phyloP scores from a whole-genome alignment of 2,329 filamentous ascomycete species.

The Simplicillium aogashimaense region DNA sequence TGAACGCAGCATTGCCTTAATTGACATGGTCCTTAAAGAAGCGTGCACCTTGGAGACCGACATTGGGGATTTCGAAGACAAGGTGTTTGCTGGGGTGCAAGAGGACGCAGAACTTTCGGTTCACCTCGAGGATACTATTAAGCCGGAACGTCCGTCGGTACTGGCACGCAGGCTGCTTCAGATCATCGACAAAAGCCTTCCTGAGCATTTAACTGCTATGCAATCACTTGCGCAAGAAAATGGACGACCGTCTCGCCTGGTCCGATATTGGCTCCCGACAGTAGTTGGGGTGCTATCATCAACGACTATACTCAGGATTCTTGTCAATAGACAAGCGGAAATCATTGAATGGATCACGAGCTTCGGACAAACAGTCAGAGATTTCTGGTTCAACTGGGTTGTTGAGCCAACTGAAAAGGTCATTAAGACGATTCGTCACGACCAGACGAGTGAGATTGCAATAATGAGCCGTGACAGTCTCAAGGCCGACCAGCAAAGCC shows the following conservation, averaged over 20 bases:
- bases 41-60: constrained; percentile 53
- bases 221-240: constrained; percentile 48
- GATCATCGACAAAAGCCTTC: constrained; percentile 60
- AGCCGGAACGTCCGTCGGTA: constrained; percentile 40
- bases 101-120: constrained; percentile 49
- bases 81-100: constrained; percentile 52
- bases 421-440: constrained; percentile 85
- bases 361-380: constrained; percentile 66
- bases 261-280: constrained; percentile 84
- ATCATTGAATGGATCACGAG: constrained; percentile 73
- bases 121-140: constrained; percentile 35
- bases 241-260: constrained; percentile 63
- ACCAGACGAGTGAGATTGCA: constrained; percentile 85
- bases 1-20: constrained; percentile 70
- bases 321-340: constrained; percentile 65
- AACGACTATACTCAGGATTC: constrained; percentile 72
- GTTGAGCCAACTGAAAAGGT: constrained; percentile 75
- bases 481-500: constrained; percentile 77
- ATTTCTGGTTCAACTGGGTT: constrained; percentile 97
- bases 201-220: constrained; percentile 52
- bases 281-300: constrained; percentile 67
- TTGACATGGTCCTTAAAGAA: constrained; percentile 75
- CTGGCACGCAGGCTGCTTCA: constrained; percentile 58
- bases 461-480: constrained; percentile 93
- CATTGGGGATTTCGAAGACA: constrained; percentile 56